Evolutionary conservation across 352 stramenopile species (phyloP), one percentile per base, ranked within the genome.

Genomic region (Blastocystis hominis): DNA sequence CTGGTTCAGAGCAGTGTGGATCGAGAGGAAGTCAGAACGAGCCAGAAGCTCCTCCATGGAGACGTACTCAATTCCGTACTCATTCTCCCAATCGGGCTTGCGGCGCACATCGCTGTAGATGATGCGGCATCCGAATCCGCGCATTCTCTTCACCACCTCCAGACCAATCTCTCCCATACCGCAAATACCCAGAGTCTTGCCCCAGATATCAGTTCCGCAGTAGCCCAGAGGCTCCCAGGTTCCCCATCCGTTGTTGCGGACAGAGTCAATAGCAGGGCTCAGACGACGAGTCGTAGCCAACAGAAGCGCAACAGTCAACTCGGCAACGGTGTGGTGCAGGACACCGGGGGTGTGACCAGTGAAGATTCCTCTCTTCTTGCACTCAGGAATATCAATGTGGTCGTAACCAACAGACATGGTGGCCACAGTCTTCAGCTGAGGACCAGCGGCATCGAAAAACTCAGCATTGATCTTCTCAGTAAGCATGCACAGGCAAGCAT

Each of bases 341-440:
- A 96, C 93, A 44, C 92, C 92, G 9, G 92, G 92, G 1, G 93
- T 95, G 88, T 95, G 94, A 34, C 92, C 93, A 4, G 96, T 92
- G 17, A 86, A 89, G 70, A 96, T 93, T 68, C 91, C 90, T 4
- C 90, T 84, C 50, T 91, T 90, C 70, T 91, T 88, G 66, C 92
- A 95, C 46, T 92, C 92, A 13, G 92, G 89, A 1, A 95, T 89
- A 69, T 95, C 93, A 88, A 97, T 95, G 89, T 97, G 93, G 91
- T 97, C 94, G 75, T 93, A 92, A 72, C 94, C 94, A 4, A 95
- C 93, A 34, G 92, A 95, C 92, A 97, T 94, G 55, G 94, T 96
- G 36, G 78, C 53, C 6, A 89, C 92, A 15, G 93, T 91, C 46
- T 91, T 91, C 34, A 94, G 89, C 38, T 90, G 90, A 7, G 91